phyloP scores from a whole-genome alignment of 768 basidiomycete genomes.

The Mycena floridula region DNA sequence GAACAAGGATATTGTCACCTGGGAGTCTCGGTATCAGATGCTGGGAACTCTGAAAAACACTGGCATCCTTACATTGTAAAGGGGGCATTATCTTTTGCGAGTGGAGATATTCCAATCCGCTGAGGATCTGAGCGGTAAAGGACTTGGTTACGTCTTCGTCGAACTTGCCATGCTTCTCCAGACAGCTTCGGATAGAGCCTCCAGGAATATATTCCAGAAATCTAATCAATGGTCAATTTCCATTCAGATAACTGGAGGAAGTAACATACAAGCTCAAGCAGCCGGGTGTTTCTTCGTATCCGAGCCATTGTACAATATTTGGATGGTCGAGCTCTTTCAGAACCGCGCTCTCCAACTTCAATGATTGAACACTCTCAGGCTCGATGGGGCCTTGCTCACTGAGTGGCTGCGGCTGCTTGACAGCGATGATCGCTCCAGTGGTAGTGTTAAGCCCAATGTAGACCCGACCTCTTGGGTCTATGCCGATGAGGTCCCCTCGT shows the following conservation, averaged over 20 bases:
- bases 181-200: constrained; percentile 61
- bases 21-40: constrained; percentile 55
- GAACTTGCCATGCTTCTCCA: constrained; percentile 66
- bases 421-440: constrained; percentile 78
- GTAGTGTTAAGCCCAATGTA: constrained; percentile 73
- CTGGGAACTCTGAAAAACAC: constrained; percentile 3
- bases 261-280: constrained; percentile 56
- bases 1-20: constrained; percentile 76
- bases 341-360: constrained; percentile 65
- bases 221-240: constrained; percentile 26
- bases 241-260: neutral
- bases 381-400: constrained; percentile 62
- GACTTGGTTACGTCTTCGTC: constrained; percentile 65
- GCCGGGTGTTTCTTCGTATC: constrained; percentile 56
- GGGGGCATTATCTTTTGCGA: constrained; percentile 55
- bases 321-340: constrained; percentile 73
- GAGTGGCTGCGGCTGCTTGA: constrained; percentile 82
- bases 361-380: constrained; percentile 46
- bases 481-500: constrained; percentile 73
- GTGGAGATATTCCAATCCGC: constrained; percentile 70
- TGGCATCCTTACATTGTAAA: constrained; percentile 50
- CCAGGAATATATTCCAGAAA: constrained; percentile 82
- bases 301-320: constrained; percentile 74
- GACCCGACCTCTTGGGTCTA: constrained; percentile 71
- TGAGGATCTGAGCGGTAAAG: constrained; percentile 67